phyloP scores from a whole-genome alignment of 208 protist genomes.

The Lotmaria passim region DNA sequence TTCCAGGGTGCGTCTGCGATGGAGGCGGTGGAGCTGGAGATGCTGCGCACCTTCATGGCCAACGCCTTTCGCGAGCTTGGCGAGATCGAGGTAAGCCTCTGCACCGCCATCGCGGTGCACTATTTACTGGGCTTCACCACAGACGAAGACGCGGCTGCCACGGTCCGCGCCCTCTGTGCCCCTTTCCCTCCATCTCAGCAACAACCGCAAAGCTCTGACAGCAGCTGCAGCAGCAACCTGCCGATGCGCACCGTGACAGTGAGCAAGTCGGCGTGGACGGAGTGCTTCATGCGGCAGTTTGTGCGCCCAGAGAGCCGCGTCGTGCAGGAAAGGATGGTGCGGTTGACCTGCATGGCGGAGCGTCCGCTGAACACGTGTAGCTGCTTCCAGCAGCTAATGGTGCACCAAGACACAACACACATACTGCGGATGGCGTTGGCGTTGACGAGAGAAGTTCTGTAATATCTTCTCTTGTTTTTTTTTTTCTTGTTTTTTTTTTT shows the following conservation, averaged over 20 bases:
- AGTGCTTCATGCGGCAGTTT: conserved; percentile 30
- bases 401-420: conserved; percentile 46
- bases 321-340: conserved; percentile 42
- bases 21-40: conserved; percentile 43
- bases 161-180: conserved; percentile 33
- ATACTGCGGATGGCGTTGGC: conserved; percentile 62
- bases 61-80: conserved; percentile 52
- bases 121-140: conserved; percentile 43
- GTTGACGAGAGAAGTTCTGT: conserved; percentile 73
- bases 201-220: conserved; percentile 15
- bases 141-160: conserved; percentile 16
- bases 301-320: conserved; percentile 28
- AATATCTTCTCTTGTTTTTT: neutral
- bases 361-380: conserved; percentile 64
- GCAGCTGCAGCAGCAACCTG: conserved; percentile 10
- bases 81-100: conserved; percentile 67
- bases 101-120: conserved; percentile 56
- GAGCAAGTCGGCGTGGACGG: conserved; percentile 26
- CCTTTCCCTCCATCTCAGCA: conserved; percentile 22
- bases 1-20: conserved; percentile 5
- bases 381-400: conserved; percentile 83
- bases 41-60: conserved; percentile 40
- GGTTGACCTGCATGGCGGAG: conserved; percentile 83
- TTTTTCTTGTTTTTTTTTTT: neutral
- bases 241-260: conserved; percentile 31